Conservation (phyloP, 2,329 filamentous ascomycete species). For the Apiospora rasikravindrae region DNA sequence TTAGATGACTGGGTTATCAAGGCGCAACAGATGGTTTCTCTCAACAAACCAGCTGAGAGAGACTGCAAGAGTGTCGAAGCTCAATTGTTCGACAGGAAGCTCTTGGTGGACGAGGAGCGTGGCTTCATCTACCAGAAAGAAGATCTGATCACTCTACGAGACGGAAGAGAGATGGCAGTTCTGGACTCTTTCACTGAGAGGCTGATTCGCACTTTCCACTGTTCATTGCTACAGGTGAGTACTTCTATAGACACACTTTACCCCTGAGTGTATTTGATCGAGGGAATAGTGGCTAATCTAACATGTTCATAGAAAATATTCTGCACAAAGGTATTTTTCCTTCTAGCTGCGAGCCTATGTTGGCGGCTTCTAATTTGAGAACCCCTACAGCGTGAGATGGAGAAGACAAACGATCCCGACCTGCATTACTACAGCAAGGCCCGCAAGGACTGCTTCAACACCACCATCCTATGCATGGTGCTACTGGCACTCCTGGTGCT, state of each 20-base stretch:
- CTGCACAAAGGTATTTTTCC: neutral
- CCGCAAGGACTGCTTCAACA: slow-evolving; percentile 17
- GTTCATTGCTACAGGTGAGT: neutral
- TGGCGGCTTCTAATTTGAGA: neutral
- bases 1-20: neutral
- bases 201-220: slow-evolving; percentile 13
- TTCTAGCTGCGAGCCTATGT: neutral
- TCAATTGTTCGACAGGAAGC: neutral
- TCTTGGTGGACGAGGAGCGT: neutral
- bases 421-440: slow-evolving; percentile 15
- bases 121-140: slow-evolving; percentile 19
- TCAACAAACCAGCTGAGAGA: neutral
- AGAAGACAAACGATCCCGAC: slow-evolving; percentile 18
- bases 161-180: slow-evolving; percentile 19
- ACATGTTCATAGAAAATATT: neutral
- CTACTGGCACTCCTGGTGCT: neutral
- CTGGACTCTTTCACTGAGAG: slow-evolving; percentile 18
- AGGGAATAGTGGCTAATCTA: neutral
- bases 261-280: too few relatives aligned
- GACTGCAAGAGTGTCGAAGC: neutral
- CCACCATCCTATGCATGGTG: neutral
- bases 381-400: neutral
- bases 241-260: neutral
- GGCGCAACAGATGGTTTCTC: neutral
- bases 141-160: slow-evolving; percentile 15